Evolutionary conservation across 2,329 filamentous ascomycete species (phyloP), one percentile per base, ranked within the genome.

Genomic region (Aureobasidium zeae): DNA sequence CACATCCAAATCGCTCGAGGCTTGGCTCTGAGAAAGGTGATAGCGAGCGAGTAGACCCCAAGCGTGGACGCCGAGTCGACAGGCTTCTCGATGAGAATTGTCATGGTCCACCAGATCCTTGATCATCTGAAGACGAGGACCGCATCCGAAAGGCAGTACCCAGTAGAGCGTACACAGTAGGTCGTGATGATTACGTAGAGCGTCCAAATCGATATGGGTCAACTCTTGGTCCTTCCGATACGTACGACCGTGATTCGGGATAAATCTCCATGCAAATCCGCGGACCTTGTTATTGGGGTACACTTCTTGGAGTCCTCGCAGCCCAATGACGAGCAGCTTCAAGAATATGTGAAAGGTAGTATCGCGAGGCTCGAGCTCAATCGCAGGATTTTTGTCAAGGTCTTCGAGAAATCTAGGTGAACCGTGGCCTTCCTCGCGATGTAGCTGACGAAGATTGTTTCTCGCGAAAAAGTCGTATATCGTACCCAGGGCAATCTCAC

Each of bases 111-210:
- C 74, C 5, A 80, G 64, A 41, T 70, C 64, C 20, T 64, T 68
- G 35, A 79, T 65, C 5, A 68, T 61, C 39, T 70, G 63, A 4
- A 77, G 50, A 31, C 69, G 65, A 29, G 73, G 73, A n/a, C 76
- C 66, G 52, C 65, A 71, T 2, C 64, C 62, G 20, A 69, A 58
- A 19, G 76, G 74, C 26, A 72, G 70, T 30, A 68, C 69, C 64
- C 68, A 77, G 54, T 79, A 79, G 11, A 80, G 61, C 3, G 72
- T 74, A 44, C 71, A 74, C 0, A 80, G 64, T 12, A 80, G 62
- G 52, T 79, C 74, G 49, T 78, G 74, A 47, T 80, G 74, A 50
- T 79, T 80, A 35, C 74, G 68, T 33, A 79, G 59, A 1, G 76
- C 73, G 39, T 73, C 68, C 10, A 79, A 59, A 49, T 75, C 74